Evolutionary conservation across 2,329 filamentous ascomycete species (phyloP).

Genomic region (Hypoxylon sp.): DNA sequence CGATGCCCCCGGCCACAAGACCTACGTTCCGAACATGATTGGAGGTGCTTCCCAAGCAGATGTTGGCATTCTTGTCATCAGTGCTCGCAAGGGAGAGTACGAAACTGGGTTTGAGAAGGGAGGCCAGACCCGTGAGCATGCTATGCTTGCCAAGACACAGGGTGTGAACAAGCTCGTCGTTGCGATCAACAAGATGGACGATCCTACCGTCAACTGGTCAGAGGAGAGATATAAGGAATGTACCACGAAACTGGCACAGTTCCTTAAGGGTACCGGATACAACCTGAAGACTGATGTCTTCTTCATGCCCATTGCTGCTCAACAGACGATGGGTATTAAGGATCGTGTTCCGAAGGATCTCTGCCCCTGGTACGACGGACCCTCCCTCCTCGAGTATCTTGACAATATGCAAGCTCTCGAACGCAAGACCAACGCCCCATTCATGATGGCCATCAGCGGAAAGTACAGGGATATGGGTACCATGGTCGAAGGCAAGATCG

Average conservation of each 20-base stretch:
- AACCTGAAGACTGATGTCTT: conserved; percentile 93
- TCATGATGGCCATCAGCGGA: conserved; percentile 98
- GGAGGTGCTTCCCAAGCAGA: conserved; percentile 94
- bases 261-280: conserved; percentile 93
- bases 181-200: conserved; percentile 99
- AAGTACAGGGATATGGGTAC: conserved; percentile 99
- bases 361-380: conserved; percentile 88
- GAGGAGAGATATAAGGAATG: conserved; percentile 94
- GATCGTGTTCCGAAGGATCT: conserved; percentile 83
- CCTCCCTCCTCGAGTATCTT: conserved; percentile 94
- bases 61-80: conserved; percentile 95
- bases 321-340: conserved; percentile 89
- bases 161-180: conserved; percentile 97
- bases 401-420: conserved; percentile 93
- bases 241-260: conserved; percentile 86
- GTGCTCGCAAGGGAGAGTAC: conserved; percentile 97
- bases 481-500: conserved; percentile 97
- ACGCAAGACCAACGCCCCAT: conserved; percentile 95
- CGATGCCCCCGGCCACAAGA: conserved; percentile 97
- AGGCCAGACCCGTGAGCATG: conserved; percentile 63
- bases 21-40: conserved; percentile 98
- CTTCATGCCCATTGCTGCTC: conserved; percentile 97
- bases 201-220: conserved; percentile 95
- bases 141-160: conserved; percentile 97
- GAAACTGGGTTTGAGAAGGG: conserved; percentile 93